These are phyloP conservation scores for Bruguiera gymnorhiza DNA, from an alignment of 345 rosid species.

Conservation along the genomic window DNA sequence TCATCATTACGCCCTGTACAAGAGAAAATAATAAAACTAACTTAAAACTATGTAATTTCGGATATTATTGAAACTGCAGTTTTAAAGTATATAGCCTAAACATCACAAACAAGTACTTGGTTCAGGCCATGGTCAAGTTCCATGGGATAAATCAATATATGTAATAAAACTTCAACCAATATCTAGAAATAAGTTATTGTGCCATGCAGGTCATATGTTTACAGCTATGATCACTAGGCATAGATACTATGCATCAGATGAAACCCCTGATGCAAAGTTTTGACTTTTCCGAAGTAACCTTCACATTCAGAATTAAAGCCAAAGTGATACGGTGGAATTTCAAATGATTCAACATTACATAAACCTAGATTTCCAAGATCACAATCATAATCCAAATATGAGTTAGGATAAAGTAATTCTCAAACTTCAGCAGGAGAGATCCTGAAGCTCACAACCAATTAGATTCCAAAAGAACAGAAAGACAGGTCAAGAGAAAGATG, in stretches of 20 bases:
- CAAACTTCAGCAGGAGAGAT: not conserved
- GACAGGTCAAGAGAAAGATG: not conserved
- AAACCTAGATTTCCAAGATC: not conserved
- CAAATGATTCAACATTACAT: not conserved
- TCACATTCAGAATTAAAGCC: not conserved
- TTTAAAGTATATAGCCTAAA: not conserved
- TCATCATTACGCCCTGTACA: slow-evolving; percentile 98
- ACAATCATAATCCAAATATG: too few species aligned
- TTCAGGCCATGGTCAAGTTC: not conserved
- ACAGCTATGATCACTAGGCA: not conserved
- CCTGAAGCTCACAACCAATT: not conserved
- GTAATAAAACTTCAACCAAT: not conserved
- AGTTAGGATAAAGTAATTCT: too few species aligned
- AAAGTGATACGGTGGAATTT: not conserved
- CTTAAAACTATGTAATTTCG: slow-evolving; percentile 1
- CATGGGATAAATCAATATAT: not conserved
- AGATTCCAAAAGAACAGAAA: not conserved
- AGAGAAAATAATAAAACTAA: slow-evolving; percentile 10
- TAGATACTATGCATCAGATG: not conserved
- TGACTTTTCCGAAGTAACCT: not conserved
- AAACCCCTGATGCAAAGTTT: too few species aligned
- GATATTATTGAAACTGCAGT: not conserved
- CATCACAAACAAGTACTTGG: not conserved
- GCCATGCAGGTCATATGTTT: not conserved
- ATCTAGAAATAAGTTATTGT: too few species aligned